phyloP scores from a whole-genome alignment of 2,329 filamentous ascomycete genomes.

The Sclerotinia glacialis region DNA sequence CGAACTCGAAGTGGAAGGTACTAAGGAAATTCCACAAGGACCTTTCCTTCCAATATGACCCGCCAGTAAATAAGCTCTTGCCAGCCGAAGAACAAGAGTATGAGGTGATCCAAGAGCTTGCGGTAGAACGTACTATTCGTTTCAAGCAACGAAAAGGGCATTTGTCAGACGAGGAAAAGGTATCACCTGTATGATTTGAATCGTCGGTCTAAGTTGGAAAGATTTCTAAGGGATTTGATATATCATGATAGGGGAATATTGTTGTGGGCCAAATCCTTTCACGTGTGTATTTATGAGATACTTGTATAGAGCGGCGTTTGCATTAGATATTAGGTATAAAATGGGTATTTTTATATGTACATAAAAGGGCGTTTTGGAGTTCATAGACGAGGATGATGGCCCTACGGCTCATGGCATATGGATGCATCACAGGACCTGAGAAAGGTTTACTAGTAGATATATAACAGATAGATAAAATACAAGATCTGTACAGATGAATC shows the following conservation, averaged over 20 bases:
- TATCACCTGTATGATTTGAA: not conserved
- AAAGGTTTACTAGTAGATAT: not conserved
- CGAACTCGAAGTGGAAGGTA: not conserved
- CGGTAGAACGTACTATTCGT: not conserved
- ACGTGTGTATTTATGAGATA: slow-evolving; percentile 11
- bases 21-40: not conserved
- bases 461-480: slow-evolving; percentile 5
- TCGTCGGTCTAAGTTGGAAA: not conserved
- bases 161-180: not conserved
- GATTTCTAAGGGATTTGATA: not conserved
- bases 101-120: not conserved
- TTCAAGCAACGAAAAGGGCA: not conserved
- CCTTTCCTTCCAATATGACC: not conserved
- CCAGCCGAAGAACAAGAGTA: not conserved
- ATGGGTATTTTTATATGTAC: slow-evolving; percentile 16
- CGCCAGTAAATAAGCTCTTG: not conserved
- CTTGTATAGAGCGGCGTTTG: slow-evolving; percentile 19
- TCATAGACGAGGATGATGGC: not conserved
- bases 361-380: slow-evolving; percentile 19
- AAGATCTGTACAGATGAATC: slow-evolving; percentile 12
- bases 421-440: not conserved
- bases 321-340: slow-evolving; percentile 16
- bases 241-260: not conserved
- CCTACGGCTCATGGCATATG: not conserved
- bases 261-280: not conserved